Percentiles rank a stretch among this genome's conserved stretches.
Evolutionary conservation across 2,329 filamentous ascomycete genomes (phyloP).

Genomic region (Trichoderma aggressivum): DNA sequence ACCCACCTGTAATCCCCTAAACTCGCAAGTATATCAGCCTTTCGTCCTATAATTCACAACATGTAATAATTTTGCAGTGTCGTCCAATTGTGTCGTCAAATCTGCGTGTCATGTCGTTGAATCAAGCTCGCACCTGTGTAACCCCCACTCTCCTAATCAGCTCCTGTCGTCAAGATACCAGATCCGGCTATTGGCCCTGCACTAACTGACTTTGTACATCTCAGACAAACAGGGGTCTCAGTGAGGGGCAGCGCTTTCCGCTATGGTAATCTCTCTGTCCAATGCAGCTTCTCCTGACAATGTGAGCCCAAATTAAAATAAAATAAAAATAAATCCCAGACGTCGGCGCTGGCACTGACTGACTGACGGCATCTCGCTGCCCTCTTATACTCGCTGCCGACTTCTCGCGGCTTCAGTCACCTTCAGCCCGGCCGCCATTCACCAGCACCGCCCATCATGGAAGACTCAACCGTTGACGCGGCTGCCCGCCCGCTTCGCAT

Average conservation of each 20-base stretch:
- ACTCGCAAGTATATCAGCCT: neutral
- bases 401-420: neutral
- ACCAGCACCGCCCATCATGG: neutral
- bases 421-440: neutral
- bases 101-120: slow-evolving; percentile 10
- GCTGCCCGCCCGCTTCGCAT: slow-evolving; percentile 32
- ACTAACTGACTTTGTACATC: slow-evolving; percentile 6
- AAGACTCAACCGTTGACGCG: slow-evolving; percentile 5
- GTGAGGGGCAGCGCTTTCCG: slow-evolving; percentile 1
- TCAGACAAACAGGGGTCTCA: neutral
- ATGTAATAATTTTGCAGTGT: neutral
- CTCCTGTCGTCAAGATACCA: slow-evolving; percentile 9
- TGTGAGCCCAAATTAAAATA: neutral
- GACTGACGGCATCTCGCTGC: neutral
- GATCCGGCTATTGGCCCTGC: neutral
- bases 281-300: slow-evolving; percentile 1
- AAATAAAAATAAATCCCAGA: neutral
- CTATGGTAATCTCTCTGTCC: neutral
- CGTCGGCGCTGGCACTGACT: neutral
- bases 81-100: neutral
- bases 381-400: neutral
- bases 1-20: neutral
- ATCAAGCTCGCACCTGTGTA: slow-evolving; percentile 14
- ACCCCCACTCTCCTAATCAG: slow-evolving; percentile 8
- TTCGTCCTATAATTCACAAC: neutral